Base-by-base conservation (phyloP, 495 filamentous ascomycete genomes). In the Aspergillus steynii region DNA sequence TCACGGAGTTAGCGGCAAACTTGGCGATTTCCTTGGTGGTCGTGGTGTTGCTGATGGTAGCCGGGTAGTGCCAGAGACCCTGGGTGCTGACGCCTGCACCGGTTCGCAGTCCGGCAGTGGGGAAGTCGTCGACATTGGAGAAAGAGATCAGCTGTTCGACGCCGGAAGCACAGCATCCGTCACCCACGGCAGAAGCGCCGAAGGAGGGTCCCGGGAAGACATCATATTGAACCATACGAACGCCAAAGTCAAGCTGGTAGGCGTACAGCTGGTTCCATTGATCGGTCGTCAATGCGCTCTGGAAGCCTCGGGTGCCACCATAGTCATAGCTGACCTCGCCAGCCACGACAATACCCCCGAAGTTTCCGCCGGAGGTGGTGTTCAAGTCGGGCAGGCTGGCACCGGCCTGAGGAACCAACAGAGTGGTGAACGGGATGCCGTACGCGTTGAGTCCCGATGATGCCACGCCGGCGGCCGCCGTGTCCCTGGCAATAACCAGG, bases 141-240 rank as follows among this genome's bases (percentile, higher is more conserved):
- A 85, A 79, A 26, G 73, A 78, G 37, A 86, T 57, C 15, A 80
- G 64, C 63, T 85, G 83, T 59, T 86, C 83, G 15, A 80, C 74
- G 10, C 79, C 80, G 50, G 70, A 64, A 27, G 71, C 68, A 65
- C 81, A 84, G 69, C 81, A 83, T 32, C 82, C 82, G 50, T 54
- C 62, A 10, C 71, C 72, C 9, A 76, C 52, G 25, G 66, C 65
- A n/a, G 59, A 64, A 50, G 73, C 72, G 45, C 85, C 85, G 54
- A 76, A 82, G n/a, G 80, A 75, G 12, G 77, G 71, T 27, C 77
- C 76, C 1, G 85, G 85, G 55, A 76, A 86, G 15, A 80, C 80
- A 69, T 85, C 85, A 14, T 85, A 74, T 53, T 85, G 81, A 31
- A 88, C 84, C 82, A 88, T 84, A 26, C 85, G 78, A 3, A 86